Evolutionary conservation across 768 basidiomycete genomes (phyloP).

Genomic region (Gelatoporia subvermispora): DNA sequence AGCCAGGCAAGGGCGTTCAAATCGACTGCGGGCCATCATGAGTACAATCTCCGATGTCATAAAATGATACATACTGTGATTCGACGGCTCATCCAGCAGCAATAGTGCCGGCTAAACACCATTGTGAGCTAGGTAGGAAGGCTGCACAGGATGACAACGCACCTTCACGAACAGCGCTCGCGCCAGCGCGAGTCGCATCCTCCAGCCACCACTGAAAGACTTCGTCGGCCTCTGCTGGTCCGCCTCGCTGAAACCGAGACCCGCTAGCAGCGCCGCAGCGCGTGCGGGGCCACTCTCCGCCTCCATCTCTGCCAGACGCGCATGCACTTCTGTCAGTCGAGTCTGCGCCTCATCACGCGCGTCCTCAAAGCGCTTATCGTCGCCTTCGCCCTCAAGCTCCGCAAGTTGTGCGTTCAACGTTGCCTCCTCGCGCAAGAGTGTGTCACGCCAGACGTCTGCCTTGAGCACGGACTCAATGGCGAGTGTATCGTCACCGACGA

Average conservation of each 20-base stretch:
- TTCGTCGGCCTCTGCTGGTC: slow-evolving; percentile 83
- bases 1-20: slow-evolving; percentile 96
- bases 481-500: slow-evolving; percentile 87
- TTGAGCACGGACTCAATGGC: slow-evolving; percentile 96
- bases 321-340: slow-evolving; percentile 84
- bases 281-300: slow-evolving; percentile 95
- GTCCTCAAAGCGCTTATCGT: slow-evolving; percentile 78
- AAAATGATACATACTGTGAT: slow-evolving; percentile 65
- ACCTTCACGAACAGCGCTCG: slow-evolving; percentile 96
- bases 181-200: slow-evolving; percentile 95
- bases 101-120: slow-evolving; percentile 73
- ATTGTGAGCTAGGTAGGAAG: not conserved
- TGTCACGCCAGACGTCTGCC: slow-evolving; percentile 99
- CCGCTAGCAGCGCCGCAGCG: slow-evolving; percentile 83
- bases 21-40: slow-evolving; percentile 50
- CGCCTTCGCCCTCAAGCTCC: slow-evolving; percentile 67
- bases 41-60: not conserved
- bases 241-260: slow-evolving; percentile 85
- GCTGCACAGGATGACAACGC: too few species aligned
- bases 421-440: slow-evolving; percentile 80
- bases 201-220: slow-evolving; percentile 96
- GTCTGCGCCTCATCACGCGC: slow-evolving; percentile 80
- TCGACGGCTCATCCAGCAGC: slow-evolving; percentile 90
- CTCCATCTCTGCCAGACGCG: slow-evolving; percentile 93
- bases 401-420: slow-evolving; percentile 68